Evolutionary conservation across 75 land plant genomes (phyloP).

Genomic region (Ceratopteris richardii): DNA sequence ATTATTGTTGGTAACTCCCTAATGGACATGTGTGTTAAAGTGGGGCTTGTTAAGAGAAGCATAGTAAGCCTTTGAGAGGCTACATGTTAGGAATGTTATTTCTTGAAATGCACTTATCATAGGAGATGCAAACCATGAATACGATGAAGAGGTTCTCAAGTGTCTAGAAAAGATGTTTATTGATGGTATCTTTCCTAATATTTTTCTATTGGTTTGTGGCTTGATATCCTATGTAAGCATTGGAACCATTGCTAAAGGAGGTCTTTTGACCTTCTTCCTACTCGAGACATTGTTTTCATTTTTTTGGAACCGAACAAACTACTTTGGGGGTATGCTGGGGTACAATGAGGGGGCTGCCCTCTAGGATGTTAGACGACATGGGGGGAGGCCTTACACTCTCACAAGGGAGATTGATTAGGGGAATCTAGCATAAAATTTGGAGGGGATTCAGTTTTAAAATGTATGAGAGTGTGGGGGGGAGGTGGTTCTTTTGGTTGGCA

Average conservation of each 20-base stretch:
- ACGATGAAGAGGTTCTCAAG: constrained; percentile 14
- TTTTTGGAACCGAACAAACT: no score
- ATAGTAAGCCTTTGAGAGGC: constrained; percentile 20
- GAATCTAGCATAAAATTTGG: no score
- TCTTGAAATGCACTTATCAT: constrained; percentile 18
- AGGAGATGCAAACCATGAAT: constrained; percentile 9
- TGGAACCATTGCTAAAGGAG: constrained; percentile 19
- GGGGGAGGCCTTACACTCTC: no score
- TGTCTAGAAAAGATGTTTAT: constrained; percentile 15
- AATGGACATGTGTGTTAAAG: constrained; percentile 51
- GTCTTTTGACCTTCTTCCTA: no score
- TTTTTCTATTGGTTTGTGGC: constrained; percentile 20
- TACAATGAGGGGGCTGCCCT: no score
- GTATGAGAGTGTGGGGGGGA: no score
- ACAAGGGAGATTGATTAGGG: no score
- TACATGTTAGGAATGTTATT: constrained; percentile 9
- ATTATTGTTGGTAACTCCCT: constrained; percentile 34
- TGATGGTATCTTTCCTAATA: constrained; percentile 10
- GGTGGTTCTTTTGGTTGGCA: no score
- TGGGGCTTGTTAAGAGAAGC: constrained; percentile 39
- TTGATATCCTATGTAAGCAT: constrained; percentile 24
- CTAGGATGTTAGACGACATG: no score
- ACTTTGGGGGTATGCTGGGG: no score
- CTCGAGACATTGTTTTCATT: no score
- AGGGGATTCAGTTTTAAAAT: no score